Conservation (phyloP, 805 yeast species). For the Pichia cephalocereana region DNA sequence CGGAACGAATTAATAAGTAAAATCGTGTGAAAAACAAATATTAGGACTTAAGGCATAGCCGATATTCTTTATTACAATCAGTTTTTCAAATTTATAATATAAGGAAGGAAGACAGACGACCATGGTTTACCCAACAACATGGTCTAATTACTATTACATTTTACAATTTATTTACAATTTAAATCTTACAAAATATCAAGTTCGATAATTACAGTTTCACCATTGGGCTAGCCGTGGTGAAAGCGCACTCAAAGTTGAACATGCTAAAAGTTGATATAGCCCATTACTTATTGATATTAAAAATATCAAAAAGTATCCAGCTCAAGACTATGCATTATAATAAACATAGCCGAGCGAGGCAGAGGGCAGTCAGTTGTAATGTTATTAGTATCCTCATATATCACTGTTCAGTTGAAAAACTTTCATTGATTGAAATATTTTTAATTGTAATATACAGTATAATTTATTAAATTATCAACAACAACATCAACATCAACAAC, state of each 20-base stretch:
- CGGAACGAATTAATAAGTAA: too few species aligned
- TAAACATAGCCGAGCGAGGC: constrained; percentile 51
- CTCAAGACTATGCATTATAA: constrained; percentile 39
- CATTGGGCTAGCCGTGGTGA: constrained; percentile 29
- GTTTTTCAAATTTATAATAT: too few species aligned
- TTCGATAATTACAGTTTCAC: constrained; percentile 32
- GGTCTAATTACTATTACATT: neutral
- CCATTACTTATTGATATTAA: constrained; percentile 29
- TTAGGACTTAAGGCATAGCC: too few species aligned
- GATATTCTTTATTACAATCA: too few species aligned
- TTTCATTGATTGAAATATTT: neutral
- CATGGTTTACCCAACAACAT: too few species aligned
- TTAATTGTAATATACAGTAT: neutral
- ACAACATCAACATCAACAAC: constrained; percentile 11
- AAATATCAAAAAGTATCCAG: constrained; percentile 37
- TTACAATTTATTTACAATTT: neutral
- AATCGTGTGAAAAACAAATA: too few species aligned
- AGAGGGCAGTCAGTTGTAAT: constrained; percentile 33
- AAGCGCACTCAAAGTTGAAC: constrained; percentile 56
- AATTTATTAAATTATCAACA: constrained; percentile 11
- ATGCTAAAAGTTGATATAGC: constrained; percentile 30
- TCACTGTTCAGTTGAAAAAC: too few species aligned
- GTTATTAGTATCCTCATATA: too few species aligned
- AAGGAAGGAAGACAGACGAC: too few species aligned
- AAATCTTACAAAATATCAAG: constrained; percentile 12